These are phyloP conservation scores for Hagleromyces aurorensis DNA, from an alignment of 805 yeast genomes.

Conservation along the genomic window DNA sequence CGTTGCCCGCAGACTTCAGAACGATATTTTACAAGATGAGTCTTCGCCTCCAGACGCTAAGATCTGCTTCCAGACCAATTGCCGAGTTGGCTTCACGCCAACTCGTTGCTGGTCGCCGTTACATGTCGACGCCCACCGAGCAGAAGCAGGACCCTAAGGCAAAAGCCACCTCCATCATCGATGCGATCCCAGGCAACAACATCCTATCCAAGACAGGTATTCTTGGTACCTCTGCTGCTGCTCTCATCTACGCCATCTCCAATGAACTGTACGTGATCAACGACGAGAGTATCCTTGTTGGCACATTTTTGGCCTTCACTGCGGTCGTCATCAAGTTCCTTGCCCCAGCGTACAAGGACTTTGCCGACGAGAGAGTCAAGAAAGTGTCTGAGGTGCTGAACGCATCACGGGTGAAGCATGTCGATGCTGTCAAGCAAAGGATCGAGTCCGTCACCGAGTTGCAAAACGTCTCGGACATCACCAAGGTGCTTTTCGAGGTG, in stretches of 20 bases:
- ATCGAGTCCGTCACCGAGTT: conserved; percentile 80
- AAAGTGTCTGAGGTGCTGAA: conserved; percentile 76
- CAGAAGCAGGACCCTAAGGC: conserved; percentile 66
- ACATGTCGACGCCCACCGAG: conserved; percentile 50
- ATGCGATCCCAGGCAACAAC: conserved; percentile 88
- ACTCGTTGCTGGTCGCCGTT: conserved; percentile 46
- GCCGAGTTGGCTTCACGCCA: conserved; percentile 19
- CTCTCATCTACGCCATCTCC: conserved; percentile 87
- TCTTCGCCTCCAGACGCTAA: conserved; percentile 25
- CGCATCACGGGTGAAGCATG: conserved; percentile 84
- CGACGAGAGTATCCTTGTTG: conserved; percentile 84
- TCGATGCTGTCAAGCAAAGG: conserved; percentile 87
- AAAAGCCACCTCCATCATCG: conserved; percentile 83
- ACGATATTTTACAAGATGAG: conserved; percentile 20
- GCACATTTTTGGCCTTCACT: conserved; percentile 70
- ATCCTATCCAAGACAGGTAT: conserved; percentile 88
- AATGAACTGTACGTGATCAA: conserved; percentile 88
- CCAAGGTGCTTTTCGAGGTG: conserved; percentile 84
- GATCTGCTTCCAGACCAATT: conserved; percentile 21
- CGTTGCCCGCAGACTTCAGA: too few species aligned
- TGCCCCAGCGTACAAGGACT: conserved; percentile 91
- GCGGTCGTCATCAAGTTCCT: conserved; percentile 74
- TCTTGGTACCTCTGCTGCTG: conserved; percentile 91
- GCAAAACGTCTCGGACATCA: conserved; percentile 85
- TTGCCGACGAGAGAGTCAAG: conserved; percentile 82